Evolutionary conservation across 129 eudicot species (phyloP).

Genomic region (Chrysanthemum seticuspe): DNA sequence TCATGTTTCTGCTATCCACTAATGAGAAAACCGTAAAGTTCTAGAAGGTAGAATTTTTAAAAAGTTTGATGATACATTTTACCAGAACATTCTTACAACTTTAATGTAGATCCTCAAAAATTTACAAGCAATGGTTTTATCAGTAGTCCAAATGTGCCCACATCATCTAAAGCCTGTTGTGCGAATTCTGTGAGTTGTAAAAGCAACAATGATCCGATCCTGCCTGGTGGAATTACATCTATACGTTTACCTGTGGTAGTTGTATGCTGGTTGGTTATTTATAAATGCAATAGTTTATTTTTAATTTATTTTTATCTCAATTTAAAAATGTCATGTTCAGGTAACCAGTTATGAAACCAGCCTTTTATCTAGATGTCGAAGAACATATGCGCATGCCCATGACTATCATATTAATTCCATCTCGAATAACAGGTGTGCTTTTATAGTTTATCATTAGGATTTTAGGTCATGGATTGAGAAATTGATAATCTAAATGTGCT

Average conservation of each 20-base stretch:
- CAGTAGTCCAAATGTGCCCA: constrained; percentile 52
- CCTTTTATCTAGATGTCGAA: constrained; percentile 83
- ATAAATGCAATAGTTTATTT: not conserved
- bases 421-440: no score
- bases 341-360: constrained; percentile 81
- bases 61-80: constrained; percentile 6
- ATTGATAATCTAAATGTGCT: no score
- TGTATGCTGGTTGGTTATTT: constrained; percentile 36
- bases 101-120: constrained; percentile 62
- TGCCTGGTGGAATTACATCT: constrained; percentile 52
- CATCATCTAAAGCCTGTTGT: constrained; percentile 42
- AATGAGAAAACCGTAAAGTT: constrained; percentile 89
- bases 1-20: constrained; percentile 88
- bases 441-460: no score
- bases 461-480: no score
- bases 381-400: constrained; percentile 94
- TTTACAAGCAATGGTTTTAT: constrained; percentile 54
- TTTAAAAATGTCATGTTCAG: constrained; percentile 34
- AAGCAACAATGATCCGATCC: no score
- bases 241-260: constrained; percentile 85
- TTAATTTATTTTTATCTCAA: not conserved
- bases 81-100: constrained; percentile 29
- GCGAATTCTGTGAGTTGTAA: constrained; percentile 34
- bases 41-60: constrained; percentile 68
- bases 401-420: constrained; percentile 22